A percentile compares a stretch with the other conserved stretches of the same genome.
phyloP scores from a whole-genome alignment of 1,139 yeast species.

The Wickerhamomyces sp. region DNA sequence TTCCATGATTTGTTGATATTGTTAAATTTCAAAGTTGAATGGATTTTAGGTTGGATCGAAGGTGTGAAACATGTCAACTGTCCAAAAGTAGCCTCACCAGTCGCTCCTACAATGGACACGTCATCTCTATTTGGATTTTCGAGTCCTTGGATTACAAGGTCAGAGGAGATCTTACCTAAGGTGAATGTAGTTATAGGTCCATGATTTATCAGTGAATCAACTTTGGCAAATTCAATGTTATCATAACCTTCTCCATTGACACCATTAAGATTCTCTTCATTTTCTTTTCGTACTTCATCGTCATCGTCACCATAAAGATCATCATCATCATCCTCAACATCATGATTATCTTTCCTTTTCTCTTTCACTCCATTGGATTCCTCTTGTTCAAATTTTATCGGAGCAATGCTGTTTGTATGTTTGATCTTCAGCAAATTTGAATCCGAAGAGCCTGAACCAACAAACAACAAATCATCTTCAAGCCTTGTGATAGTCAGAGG shows the following conservation, averaged over 20 bases:
- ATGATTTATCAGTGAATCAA: constrained; percentile 55
- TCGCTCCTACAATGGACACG: constrained; percentile 61
- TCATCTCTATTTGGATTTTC: constrained; percentile 65
- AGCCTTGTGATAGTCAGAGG: constrained; percentile 22
- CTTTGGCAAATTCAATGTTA: constrained; percentile 31
- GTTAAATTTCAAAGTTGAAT: constrained; percentile 68
- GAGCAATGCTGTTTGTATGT: constrained; percentile 10
- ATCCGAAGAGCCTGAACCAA: constrained; percentile 41
- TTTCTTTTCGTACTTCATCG: constrained; percentile 22
- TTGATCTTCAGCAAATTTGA: constrained; percentile 24
- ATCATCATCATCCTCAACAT: constrained; percentile 31
- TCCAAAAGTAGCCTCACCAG: constrained; percentile 58
- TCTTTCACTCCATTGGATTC: too few relatives aligned
- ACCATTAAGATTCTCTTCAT: too few relatives aligned
- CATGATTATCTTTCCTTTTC: constrained; percentile 24
- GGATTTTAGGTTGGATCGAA: constrained; percentile 57
- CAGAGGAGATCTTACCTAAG: constrained; percentile 56
- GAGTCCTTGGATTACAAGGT: constrained; percentile 52
- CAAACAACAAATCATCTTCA: constrained; percentile 29
- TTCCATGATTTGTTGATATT: constrained; percentile 78
- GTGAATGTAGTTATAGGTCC: constrained; percentile 78
- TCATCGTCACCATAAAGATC: constrained; percentile 30
- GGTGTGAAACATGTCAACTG: constrained; percentile 59
- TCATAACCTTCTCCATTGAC: too few relatives aligned
- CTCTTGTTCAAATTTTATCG: constrained; percentile 14